Base-by-base conservation (phyloP, 805 yeast species). In the Candida morakotiae region DNA sequence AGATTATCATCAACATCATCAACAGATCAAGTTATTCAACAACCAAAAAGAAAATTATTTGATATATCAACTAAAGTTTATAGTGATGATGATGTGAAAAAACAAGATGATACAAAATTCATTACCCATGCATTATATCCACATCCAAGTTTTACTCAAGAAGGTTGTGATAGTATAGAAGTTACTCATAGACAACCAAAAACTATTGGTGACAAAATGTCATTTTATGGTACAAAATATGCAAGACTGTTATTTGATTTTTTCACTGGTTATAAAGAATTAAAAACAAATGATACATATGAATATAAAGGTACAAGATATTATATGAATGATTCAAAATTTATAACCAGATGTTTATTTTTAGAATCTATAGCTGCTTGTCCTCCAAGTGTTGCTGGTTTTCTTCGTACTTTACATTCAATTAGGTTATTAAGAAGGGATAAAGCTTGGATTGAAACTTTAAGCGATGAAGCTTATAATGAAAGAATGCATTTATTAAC, bases 311-410 rank as follows among this genome's bases (percentile, higher is more conserved):
- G 69, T 9, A 66, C 70, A 1, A 49, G 73, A 34, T 71, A 67
- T 44, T 63, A 63, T 36, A 77, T 82, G 84, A 76, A 82, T 4
- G 74, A 73, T 18, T 67, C 63, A 37, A 76, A 78, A 50, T 83
- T 88, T 88, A 48, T 83, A 40, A 73, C 77, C 5, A 56, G 83
- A 37, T 59, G 73, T 39, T 74, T 83, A 26, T 80, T 83, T 48
- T 67, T 82, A 46, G 89, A 82, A 55, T 72, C 80, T 42, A 69
- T 83, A 39, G 89, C 89, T 4, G 88, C 87, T 7, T 85, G 82
- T n/a, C 89, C 89, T 1, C 88, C 89, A 9, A 75, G 80, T 69
- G 83, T 79, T 32, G 89, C 85, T 3, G 83, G 83, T 1, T 82
- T 81, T 58, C 56, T 83, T 29, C 71, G 88, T 40, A 88, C 83